A percentile compares a stretch with the other conserved stretches of the same genome.
phyloP scores from a whole-genome alignment of 1,284 basidiomycete species.

The Leccinum solheimii region DNA sequence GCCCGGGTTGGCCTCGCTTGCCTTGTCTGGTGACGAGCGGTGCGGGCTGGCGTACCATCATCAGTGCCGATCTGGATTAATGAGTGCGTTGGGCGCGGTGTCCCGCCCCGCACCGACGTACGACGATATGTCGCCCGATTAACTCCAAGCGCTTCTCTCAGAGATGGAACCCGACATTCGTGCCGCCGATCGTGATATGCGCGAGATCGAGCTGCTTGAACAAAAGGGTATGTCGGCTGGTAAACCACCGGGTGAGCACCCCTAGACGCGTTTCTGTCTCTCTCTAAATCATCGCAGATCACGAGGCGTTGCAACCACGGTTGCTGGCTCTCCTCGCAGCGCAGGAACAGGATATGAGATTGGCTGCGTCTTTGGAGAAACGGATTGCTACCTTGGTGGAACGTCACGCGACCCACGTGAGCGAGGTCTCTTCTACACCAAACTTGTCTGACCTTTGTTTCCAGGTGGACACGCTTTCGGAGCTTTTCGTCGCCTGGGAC shows the following conservation, averaged over 20 bases:
- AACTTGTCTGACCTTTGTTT: not conserved
- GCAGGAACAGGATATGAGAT: conserved; percentile 57
- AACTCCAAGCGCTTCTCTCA: conserved; percentile 64
- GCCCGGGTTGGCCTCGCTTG: conserved; percentile 60
- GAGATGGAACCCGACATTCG: conserved; percentile 83
- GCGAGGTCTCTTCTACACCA: conserved; percentile 24
- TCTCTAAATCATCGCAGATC: conserved; percentile 43
- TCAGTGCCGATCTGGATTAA: conserved; percentile 34
- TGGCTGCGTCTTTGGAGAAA: conserved; percentile 58
- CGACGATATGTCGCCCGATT: conserved; percentile 61
- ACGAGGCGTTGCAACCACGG: conserved; percentile 61
- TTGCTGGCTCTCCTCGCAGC: conserved; percentile 55
- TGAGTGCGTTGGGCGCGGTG: conserved; percentile 48
- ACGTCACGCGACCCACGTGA: conserved; percentile 65
- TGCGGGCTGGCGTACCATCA: conserved; percentile 26
- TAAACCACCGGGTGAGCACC: conserved; percentile 54
- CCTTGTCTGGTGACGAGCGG: conserved; percentile 54
- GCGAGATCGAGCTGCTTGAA: conserved; percentile 69
- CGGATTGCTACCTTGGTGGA: conserved; percentile 65
- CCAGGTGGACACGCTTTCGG: conserved; percentile 76
- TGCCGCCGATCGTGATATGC: conserved; percentile 74
- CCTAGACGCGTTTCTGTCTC: not conserved
- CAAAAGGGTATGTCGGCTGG: conserved; percentile 70
- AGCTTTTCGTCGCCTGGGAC: conserved; percentile 80
- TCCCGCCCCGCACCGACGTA: conserved; percentile 59